Conservation (phyloP, 2,329 filamentous ascomycete genomes). For the Monosporascus sp. region DNA sequence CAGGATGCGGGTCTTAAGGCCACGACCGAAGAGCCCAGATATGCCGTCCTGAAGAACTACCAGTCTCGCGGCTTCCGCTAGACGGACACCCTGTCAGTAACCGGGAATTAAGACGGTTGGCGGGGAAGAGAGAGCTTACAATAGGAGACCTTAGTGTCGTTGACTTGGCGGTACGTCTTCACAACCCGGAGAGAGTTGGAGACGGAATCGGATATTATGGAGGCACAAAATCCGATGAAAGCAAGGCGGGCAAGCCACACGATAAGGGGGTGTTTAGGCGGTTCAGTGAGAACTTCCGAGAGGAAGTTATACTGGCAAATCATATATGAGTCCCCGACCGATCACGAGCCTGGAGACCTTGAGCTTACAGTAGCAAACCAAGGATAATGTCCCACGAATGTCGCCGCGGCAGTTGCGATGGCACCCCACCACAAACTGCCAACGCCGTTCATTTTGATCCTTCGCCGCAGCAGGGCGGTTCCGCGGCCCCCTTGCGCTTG, state of each 20-base stretch:
- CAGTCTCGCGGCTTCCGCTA: conserved; percentile 37
- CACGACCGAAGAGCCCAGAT: conserved; percentile 37
- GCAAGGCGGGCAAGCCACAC: conserved; percentile 40
- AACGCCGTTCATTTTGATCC: conserved; percentile 38
- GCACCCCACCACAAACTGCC: conserved; percentile 46
- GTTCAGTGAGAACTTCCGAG: conserved; percentile 32
- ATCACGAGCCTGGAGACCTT: not conserved
- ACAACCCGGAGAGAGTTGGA: conserved; percentile 44
- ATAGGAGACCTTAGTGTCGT: conserved; percentile 42
- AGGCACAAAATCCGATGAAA: conserved; percentile 39
- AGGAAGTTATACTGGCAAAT: conserved; percentile 37
- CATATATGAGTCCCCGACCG: not conserved
- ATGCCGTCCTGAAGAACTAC: conserved; percentile 38
- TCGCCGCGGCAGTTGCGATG: conserved; percentile 42
- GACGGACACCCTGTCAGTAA: not conserved
- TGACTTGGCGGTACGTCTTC: conserved; percentile 46
- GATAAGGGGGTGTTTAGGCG: conserved; percentile 32
- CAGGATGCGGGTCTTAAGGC: conserved; percentile 42
- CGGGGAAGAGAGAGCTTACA: conserved; percentile 21
- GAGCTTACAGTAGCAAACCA: conserved; percentile 42
- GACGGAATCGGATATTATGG: conserved; percentile 39
- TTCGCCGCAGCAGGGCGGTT: conserved; percentile 36
- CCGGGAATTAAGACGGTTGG: not conserved
- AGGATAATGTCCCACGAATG: conserved; percentile 44
- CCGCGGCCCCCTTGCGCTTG: conserved; percentile 41